Conservation (phyloP, 192 early-diverging fungal species). For the Coemansia sp. region DNA sequence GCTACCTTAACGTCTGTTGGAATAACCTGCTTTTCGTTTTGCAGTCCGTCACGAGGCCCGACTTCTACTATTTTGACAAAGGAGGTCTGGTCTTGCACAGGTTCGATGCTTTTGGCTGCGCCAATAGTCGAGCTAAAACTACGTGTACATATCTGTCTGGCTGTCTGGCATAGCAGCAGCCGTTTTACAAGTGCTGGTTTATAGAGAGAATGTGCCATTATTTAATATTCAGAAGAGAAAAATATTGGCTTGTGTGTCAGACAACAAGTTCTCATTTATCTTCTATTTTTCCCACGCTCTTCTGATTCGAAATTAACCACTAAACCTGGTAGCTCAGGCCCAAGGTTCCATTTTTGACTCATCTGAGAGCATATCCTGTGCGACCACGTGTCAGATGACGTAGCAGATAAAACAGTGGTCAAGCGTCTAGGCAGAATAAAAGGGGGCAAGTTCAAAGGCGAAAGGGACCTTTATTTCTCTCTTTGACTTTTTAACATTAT, state of each 20-base stretch:
- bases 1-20: constrained; percentile 79
- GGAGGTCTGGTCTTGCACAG: not conserved
- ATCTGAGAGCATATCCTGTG: no score
- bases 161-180: no score
- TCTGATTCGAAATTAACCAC: no score
- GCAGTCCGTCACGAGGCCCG: constrained; percentile 93
- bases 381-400: not conserved
- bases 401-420: not conserved
- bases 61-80: constrained; percentile 92
- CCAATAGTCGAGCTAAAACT: constrained; percentile 15
- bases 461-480: not conserved
- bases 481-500: not conserved
- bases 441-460: not conserved
- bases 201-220: not conserved
- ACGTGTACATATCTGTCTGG: not conserved
- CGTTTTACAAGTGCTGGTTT: no score
- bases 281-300: no score
- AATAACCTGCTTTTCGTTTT: constrained; percentile 88
- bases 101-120: constrained; percentile 9
- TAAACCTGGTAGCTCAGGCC: no score
- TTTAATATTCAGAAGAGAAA: not conserved
- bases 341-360: no score
- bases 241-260: no score
- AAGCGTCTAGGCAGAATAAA: not conserved
- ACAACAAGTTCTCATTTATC: no score